Conservation (phyloP, 805 yeast genomes). For the Saccharomycopsis olivae region DNA sequence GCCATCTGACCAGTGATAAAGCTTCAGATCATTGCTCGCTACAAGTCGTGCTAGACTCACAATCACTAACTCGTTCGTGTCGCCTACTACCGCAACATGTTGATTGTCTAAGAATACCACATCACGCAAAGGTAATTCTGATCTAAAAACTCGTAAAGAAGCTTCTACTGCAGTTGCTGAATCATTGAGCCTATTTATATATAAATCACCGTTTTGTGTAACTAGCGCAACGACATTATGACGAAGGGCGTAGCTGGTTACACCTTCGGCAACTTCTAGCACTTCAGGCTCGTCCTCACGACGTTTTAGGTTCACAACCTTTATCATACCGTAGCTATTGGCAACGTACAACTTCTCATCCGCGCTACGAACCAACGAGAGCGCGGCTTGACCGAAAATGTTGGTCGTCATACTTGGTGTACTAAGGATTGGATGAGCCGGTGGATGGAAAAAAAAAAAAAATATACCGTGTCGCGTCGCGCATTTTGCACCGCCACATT, state of each 20-base stretch:
- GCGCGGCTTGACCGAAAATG: slow-evolving; percentile 9
- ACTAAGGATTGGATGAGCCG: too few relatives aligned
- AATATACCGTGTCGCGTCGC: too few relatives aligned
- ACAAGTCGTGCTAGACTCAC: slow-evolving; percentile 19
- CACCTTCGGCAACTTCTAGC: slow-evolving; percentile 37
- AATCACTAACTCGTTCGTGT: slow-evolving; percentile 45
- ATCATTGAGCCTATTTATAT: slow-evolving; percentile 4
- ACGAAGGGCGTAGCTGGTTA: slow-evolving; percentile 32
- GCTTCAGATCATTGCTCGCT: not conserved
- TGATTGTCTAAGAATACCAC: slow-evolving; percentile 5
- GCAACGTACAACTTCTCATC: slow-evolving; percentile 35
- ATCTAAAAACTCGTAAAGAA: slow-evolving; percentile 4
- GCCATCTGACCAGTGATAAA: slow-evolving; percentile 8
- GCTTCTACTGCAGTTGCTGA: not conserved
- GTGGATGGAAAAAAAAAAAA: too few relatives aligned
- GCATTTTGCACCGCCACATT: too few relatives aligned
- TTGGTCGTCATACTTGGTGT: too few relatives aligned
- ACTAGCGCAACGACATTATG: slow-evolving; percentile 28
- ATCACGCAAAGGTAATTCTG: slow-evolving; percentile 16
- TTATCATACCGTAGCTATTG: slow-evolving; percentile 44
- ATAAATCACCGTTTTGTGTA: slow-evolving; percentile 15
- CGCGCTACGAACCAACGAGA: slow-evolving; percentile 15
- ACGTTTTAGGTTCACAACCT: slow-evolving; percentile 35
- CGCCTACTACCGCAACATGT: slow-evolving; percentile 49
- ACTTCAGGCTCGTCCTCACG: slow-evolving; percentile 54